Conservation (phyloP, 352 stramenopile species). For the Phytophthora nicotianae region DNA sequence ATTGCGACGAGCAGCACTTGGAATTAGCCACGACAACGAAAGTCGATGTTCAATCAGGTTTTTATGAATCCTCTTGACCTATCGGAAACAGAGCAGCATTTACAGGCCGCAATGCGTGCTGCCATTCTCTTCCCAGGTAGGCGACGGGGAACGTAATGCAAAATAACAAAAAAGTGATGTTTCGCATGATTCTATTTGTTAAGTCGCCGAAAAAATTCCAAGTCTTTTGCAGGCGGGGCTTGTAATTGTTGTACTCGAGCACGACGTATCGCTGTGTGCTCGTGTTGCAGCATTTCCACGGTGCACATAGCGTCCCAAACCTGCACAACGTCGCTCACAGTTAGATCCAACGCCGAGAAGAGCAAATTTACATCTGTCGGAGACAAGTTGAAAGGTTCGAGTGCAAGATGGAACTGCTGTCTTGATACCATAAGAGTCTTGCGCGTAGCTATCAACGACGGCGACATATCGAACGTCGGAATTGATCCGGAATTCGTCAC, state of each 20-base stretch:
- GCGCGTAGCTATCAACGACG: constrained; percentile 30
- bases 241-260: constrained; percentile 54
- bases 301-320: constrained; percentile 56
- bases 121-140: constrained; percentile 5
- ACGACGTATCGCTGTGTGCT: constrained; percentile 49
- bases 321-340: constrained; percentile 51
- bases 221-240: constrained; percentile 42
- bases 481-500: background rate
- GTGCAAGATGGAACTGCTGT: constrained; percentile 62
- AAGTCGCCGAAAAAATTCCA: constrained; percentile 40
- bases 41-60: constrained; percentile 16
- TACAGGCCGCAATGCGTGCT: constrained; percentile 32
- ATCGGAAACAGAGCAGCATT: background rate
- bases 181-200: constrained; percentile 6
- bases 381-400: constrained; percentile 56
- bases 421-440: constrained; percentile 50
- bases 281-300: constrained; percentile 51
- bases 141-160: constrained; percentile 16
- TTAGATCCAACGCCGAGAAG: constrained; percentile 62
- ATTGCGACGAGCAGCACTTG: constrained; percentile 24
- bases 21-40: constrained; percentile 13
- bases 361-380: constrained; percentile 61
- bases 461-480: constrained; percentile 25
- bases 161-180: constrained; percentile 16
- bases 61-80: constrained; percentile 24